These are phyloP conservation scores for Sarocladium oryzae DNA, from an alignment of 2,329 filamentous ascomycete genomes.

Conservation along the genomic window DNA sequence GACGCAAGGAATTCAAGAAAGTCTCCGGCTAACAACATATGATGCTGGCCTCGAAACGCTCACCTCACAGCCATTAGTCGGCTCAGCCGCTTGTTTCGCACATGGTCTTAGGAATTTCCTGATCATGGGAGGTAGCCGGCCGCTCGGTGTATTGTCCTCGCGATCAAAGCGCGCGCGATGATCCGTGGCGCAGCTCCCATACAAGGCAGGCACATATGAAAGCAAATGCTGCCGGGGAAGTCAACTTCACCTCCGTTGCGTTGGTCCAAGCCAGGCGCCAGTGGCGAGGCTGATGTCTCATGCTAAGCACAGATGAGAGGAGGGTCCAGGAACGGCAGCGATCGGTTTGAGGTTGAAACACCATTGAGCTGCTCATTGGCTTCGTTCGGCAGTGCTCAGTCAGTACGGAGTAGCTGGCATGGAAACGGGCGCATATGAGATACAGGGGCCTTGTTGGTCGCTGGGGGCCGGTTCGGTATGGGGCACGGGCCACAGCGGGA, in stretches of 20 bases:
- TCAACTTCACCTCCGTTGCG: too few relatives aligned
- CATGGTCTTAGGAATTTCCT: neutral
- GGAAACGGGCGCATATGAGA: neutral
- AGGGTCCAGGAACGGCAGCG: neutral
- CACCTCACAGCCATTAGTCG: too few relatives aligned
- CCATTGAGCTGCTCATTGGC: neutral
- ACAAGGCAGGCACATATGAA: too few relatives aligned
- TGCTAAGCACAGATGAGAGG: neutral
- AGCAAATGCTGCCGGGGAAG: too few relatives aligned
- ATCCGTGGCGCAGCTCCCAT: too few relatives aligned
- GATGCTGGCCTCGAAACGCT: too few relatives aligned
- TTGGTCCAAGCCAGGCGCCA: too few relatives aligned
- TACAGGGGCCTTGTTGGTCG: neutral
- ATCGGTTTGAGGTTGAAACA: conserved; percentile 2
- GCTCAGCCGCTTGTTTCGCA: too few relatives aligned
- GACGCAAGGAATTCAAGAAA: too few relatives aligned
- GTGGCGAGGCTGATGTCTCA: neutral
- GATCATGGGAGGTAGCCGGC: neutral
- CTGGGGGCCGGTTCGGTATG: conserved; percentile 3
- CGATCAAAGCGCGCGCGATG: neutral
- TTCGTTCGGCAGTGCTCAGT: neutral
- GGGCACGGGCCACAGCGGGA: neutral
- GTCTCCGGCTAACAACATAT: too few relatives aligned
- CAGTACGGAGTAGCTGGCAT: neutral
- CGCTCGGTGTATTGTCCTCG: neutral